phyloP scores from a whole-genome alignment of 169 alveolate genomes.

The Amoebophrya sp. region DNA sequence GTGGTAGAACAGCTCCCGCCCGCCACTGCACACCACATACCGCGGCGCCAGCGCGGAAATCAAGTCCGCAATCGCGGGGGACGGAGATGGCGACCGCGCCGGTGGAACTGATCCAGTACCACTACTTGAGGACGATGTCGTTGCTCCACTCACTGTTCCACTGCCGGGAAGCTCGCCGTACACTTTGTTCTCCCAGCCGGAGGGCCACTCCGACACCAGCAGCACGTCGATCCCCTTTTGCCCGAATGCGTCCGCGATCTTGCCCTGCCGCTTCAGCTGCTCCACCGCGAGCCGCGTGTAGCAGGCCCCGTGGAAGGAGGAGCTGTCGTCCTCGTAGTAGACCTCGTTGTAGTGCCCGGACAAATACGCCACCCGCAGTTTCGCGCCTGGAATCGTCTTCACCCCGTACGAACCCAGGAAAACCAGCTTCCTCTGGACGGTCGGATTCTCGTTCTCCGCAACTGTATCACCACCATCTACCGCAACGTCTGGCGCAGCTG shows the following conservation, averaged over 20 bases:
- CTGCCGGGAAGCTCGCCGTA: background rate
- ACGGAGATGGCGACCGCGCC: too few relatives aligned
- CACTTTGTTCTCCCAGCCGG: background rate
- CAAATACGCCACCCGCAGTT: background rate
- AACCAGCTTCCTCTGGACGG: background rate
- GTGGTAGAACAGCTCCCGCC: background rate
- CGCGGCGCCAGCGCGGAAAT: background rate
- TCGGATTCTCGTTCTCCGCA: background rate
- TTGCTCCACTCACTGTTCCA: background rate
- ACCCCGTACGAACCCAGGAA: background rate
- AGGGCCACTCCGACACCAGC: background rate
- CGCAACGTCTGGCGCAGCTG: background rate
- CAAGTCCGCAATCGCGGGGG: background rate
- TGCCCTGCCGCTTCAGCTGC: constrained; percentile 2
- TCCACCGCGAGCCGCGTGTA: background rate
- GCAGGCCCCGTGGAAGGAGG: background rate
- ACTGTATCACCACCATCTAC: background rate
- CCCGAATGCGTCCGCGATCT: background rate
- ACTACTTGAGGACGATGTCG: background rate
- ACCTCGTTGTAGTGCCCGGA: background rate
- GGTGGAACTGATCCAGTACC: background rate
- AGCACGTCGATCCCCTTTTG: background rate
- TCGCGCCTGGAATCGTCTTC: background rate
- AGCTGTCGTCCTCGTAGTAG: background rate
- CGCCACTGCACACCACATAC: background rate